Conservation (phyloP, 75 land plant species). For the Adiantum capillusveneris region DNA sequence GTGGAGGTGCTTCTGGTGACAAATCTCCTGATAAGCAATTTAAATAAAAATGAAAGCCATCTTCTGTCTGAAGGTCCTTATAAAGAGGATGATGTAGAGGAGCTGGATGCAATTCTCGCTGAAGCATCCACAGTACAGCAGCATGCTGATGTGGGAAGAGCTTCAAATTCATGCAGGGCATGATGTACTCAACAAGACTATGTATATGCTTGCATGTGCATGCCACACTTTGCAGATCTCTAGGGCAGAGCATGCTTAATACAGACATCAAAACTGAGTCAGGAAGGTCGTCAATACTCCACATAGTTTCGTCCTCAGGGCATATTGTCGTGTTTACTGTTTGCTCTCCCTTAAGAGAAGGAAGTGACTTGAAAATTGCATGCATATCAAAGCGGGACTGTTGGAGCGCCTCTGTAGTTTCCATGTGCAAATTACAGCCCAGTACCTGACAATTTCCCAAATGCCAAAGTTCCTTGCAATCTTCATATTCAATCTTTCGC, state of each 20-base stretch:
- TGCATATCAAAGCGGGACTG: slow-evolving; percentile 62
- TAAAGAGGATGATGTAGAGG: slow-evolving; percentile 67
- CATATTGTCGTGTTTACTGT: slow-evolving; percentile 27
- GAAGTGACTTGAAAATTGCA: slow-evolving; percentile 75
- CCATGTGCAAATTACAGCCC: slow-evolving; percentile 48
- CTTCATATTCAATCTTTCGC: slow-evolving; percentile 5
- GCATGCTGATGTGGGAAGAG: slow-evolving; percentile 89
- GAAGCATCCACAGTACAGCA: slow-evolving; percentile 94
- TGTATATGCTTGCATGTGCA: slow-evolving; percentile 68
- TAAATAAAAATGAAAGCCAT: slow-evolving; percentile 64
- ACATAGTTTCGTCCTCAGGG: slow-evolving; percentile 16
- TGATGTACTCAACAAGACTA: slow-evolving; percentile 51
- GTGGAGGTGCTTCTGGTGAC: slow-evolving; percentile 48
- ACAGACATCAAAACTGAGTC: slow-evolving; percentile 62
- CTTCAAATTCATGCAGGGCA: slow-evolving; percentile 85
- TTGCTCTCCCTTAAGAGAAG: slow-evolving; percentile 28
- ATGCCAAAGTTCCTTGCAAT: slow-evolving; percentile 38
- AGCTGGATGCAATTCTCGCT: slow-evolving; percentile 52
- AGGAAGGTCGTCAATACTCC: slow-evolving; percentile 65
- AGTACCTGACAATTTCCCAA: slow-evolving; percentile 66
- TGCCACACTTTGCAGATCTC: slow-evolving; percentile 64
- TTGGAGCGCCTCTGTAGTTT: slow-evolving; percentile 18
- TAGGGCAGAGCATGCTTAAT: slow-evolving; percentile 46
- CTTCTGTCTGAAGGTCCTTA: slow-evolving; percentile 53
- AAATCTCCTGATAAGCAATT: slow-evolving; percentile 68